phyloP scores from a whole-genome alignment of 2,329 filamentous ascomycete genomes.

The Myriangium duriaei region DNA sequence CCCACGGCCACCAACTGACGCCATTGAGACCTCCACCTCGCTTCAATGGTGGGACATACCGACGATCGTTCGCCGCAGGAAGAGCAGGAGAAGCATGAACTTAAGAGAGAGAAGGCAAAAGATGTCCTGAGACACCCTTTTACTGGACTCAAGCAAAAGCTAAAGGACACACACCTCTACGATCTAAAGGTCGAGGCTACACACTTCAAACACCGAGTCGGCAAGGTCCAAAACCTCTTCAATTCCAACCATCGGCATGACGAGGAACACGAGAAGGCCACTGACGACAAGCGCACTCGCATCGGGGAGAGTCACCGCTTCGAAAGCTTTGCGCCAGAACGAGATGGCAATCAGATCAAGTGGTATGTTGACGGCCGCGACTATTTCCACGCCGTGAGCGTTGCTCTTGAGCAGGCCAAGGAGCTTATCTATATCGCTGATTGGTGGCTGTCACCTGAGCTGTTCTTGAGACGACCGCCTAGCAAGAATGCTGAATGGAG shows the following conservation, averaged over 20 bases:
- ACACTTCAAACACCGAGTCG: slow-evolving; percentile 50
- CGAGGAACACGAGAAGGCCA: slow-evolving; percentile 75
- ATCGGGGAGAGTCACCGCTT: slow-evolving; percentile 69
- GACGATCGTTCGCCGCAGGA: slow-evolving; percentile 4
- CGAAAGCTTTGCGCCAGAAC: slow-evolving; percentile 79
- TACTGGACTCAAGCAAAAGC: slow-evolving; percentile 28
- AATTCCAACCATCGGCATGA: slow-evolving; percentile 88
- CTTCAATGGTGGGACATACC: background rate
- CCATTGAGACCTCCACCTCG: too few relatives aligned
- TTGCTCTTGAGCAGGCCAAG: slow-evolving; percentile 75
- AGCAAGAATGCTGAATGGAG: slow-evolving; percentile 74
- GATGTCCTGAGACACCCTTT: slow-evolving; percentile 17
- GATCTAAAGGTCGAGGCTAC: slow-evolving; percentile 40
- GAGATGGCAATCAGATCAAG: slow-evolving; percentile 75
- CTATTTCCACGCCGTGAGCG: slow-evolving; percentile 88
- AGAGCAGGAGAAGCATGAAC: slow-evolving; percentile 6
- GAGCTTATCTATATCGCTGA: slow-evolving; percentile 93
- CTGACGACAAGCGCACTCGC: slow-evolving; percentile 64
- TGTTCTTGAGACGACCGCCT: slow-evolving; percentile 76
- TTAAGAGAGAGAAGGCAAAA: slow-evolving; percentile 3
- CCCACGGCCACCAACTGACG: too few relatives aligned
- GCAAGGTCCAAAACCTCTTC: slow-evolving; percentile 55
- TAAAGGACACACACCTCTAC: slow-evolving; percentile 35
- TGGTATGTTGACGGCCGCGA: slow-evolving; percentile 96
- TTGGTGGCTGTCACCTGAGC: slow-evolving; percentile 90